Evolutionary conservation across 2,329 filamentous ascomycete species (phyloP).

Genomic region (Teratosphaeria destructans): DNA sequence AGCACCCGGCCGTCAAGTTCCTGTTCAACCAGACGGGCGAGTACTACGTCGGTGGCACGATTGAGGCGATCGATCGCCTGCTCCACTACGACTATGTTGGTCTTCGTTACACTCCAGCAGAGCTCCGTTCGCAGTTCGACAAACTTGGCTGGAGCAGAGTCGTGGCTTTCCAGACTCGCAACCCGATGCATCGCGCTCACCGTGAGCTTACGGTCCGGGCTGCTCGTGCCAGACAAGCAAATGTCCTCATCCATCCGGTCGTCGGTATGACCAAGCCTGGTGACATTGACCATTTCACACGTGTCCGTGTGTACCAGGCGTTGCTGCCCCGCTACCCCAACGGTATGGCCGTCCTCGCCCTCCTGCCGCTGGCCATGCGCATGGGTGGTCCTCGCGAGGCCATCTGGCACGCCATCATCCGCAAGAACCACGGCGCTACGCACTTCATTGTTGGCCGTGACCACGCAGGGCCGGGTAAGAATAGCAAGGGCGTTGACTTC

Average conservation of each 20-base stretch:
- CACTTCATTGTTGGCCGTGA: constrained; percentile 99
- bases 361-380: constrained; percentile 92
- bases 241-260: constrained; percentile 97
- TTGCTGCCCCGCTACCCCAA: constrained; percentile 95
- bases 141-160: constrained; percentile 98
- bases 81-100: constrained; percentile 99
- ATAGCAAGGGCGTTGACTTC: constrained; percentile 92
- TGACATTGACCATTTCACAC: constrained; percentile 99
- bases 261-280: constrained; percentile 97
- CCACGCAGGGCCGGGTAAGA: constrained; percentile 95
- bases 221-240: constrained; percentile 89
- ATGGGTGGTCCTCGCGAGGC: constrained; percentile 98
- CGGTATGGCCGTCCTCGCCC: constrained; percentile 93
- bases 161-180: constrained; percentile 96
- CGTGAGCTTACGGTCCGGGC: constrained; percentile 95
- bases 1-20: constrained; percentile 83
- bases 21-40: constrained; percentile 71
- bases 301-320: constrained; percentile 96
- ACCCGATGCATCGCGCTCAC: constrained; percentile 98
- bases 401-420: constrained; percentile 99
- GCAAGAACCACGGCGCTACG: constrained; percentile 97
- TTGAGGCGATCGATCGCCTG: constrained; percentile 87
- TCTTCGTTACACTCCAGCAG: constrained; percentile 86
- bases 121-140: constrained; percentile 93
- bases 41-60: constrained; percentile 89